Conservation (phyloP, 2,329 filamentous ascomycete species). For the Monosporascus sp. region DNA sequence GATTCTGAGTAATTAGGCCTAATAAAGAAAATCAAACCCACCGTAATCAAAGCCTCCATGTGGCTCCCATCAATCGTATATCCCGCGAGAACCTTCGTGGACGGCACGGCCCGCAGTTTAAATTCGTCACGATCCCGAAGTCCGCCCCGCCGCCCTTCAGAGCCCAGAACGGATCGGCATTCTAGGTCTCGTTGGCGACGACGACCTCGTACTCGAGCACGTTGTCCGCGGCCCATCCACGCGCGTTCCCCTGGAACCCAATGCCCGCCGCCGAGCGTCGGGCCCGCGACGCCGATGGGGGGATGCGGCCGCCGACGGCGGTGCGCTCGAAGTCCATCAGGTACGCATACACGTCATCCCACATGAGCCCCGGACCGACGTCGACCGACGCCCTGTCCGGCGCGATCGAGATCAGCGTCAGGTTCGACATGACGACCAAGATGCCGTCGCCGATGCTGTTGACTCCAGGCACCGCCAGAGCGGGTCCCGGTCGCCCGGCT, state of each 20-base stretch:
- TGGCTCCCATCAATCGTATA: constrained; percentile 15
- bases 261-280: constrained; percentile 43
- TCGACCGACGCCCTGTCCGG: constrained; percentile 27
- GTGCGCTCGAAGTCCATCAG: constrained; percentile 26
- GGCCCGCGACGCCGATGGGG: constrained; percentile 33
- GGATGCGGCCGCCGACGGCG: constrained; percentile 32
- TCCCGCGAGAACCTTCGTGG: constrained; percentile 11
- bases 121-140: constrained; percentile 39
- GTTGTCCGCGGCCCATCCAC: constrained; percentile 41
- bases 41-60: constrained; percentile 12
- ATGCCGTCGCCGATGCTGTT: constrained; percentile 5
- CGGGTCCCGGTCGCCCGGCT: constrained; percentile 16
- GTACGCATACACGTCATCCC: constrained; percentile 26
- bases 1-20: too few relatives aligned
- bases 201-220: constrained; percentile 39
- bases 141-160: constrained; percentile 48
- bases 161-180: constrained; percentile 42
- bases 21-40: background rate
- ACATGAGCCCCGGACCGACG: constrained; percentile 34
- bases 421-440: constrained; percentile 1
- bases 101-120: constrained; percentile 6
- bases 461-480: constrained; percentile 22
- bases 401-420: constrained; percentile 12
- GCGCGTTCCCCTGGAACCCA: constrained; percentile 38
- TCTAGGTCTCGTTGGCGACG: constrained; percentile 29